These are phyloP conservation scores for Coniochaeta pulveracea DNA, from an alignment of 2,329 filamentous ascomycete genomes.

Conservation along the genomic window DNA sequence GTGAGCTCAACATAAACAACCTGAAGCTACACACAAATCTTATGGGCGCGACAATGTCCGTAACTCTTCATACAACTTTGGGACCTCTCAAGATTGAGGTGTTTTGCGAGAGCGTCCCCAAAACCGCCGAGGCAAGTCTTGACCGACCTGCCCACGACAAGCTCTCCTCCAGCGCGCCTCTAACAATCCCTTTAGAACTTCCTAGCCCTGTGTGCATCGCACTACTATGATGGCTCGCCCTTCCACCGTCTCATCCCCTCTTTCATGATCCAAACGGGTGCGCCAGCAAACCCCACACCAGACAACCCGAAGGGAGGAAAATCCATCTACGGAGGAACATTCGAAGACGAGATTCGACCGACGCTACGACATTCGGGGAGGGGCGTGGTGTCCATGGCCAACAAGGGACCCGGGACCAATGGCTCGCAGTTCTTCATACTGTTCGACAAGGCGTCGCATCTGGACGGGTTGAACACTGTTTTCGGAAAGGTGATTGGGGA, in stretches of 20 bases:
- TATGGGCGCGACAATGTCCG: no score
- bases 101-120: conserved; percentile 90
- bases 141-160: background rate
- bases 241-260: conserved; percentile 71
- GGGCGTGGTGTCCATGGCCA: conserved; percentile 68
- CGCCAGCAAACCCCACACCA: conserved; percentile 38
- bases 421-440: conserved; percentile 75
- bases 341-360: conserved; percentile 73
- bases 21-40: conserved; percentile 1
- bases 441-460: conserved; percentile 65
- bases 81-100: conserved; percentile 93
- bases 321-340: conserved; percentile 63
- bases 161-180: conserved; percentile 1
- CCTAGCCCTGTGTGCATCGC: conserved; percentile 71
- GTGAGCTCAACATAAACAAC: background rate
- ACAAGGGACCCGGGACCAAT: conserved; percentile 63
- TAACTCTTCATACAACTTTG: conserved; percentile 72
- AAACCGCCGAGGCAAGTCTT: conserved; percentile 65
- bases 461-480: conserved; percentile 76
- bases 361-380: conserved; percentile 56
- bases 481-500: conserved; percentile 66
- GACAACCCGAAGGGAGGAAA: conserved; percentile 56
- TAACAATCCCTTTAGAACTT: conserved; percentile 53
- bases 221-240: conserved; percentile 63
- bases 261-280: conserved; percentile 75